Evolutionary conservation across 1,139 yeast species (phyloP), one percentile per base, ranked within the genome.

Genomic region (Sugiyamaella pinicola): DNA sequence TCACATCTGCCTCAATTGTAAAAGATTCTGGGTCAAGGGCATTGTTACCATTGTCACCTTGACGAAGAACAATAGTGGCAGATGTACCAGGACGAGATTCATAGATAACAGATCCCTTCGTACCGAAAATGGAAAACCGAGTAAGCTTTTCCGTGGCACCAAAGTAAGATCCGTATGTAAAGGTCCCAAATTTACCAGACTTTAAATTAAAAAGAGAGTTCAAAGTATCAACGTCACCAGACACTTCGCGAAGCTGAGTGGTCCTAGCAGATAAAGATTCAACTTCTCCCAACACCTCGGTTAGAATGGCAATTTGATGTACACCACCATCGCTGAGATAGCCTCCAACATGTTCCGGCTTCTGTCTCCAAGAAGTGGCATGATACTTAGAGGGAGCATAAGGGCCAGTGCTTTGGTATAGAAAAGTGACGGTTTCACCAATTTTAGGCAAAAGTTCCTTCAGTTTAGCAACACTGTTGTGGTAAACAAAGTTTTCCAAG

Each of bases 281-380:
- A 19, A 88, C 85, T 33, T 77, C 76, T 47, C 97, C 96, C 56
- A 90, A 76, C n/a, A 88, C 82, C 58, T 82, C 89, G 8, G 96
- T 88, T 62, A 90, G 78, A 43, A 88, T 74, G 2, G 96, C 96
- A 69, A 90, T 74, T 71, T 90, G 96, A 71, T 90, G 98, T 12
- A 90, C 98, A 67, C 97, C 97, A 63, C 96, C 96, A 66, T 90
- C 98, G 60, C 93, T 84, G 62, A 90, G 76, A 70, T 77, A 89
- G 0, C 97, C 97, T 54, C 97, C 97, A 59, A 89, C 80, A 66
- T 90, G 97, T 69, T 88, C 85, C 34, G 97, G 97, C 55, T 83
- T 78, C 67, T 79, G 80, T 77, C 98, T 84, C 98, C 98, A 90
- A 29, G 61, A 43, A 7, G 86, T 64, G 35, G 76, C 72, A 58